Base-by-base conservation (phyloP, 1,139 yeast genomes). In the Yamadazyma aaseri region DNA sequence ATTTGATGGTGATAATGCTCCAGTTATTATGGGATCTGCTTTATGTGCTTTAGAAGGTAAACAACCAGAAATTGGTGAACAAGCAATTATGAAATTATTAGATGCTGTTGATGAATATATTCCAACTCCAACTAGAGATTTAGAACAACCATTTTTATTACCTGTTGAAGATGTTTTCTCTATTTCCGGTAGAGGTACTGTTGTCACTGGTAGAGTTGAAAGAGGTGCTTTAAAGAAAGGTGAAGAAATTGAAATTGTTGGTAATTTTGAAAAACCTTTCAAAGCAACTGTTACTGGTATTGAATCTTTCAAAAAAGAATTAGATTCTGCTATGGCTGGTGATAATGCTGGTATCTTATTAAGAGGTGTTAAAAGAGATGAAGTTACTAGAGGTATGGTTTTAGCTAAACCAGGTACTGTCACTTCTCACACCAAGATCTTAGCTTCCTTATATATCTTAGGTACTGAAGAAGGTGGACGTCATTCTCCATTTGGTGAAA, bases 401-500 rank as follows among this genome's bases (percentile, higher is more conserved):
- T 73, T 90, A 58, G 84, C 95, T 57, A 89, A 89, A 75, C 92
- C 96, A 53, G 90, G 87, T 49, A 73, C 95, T 48, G 86, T 90
- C 55, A 81, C 86, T 67, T 86, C 98, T 42, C 96, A 90, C 81
- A 81, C 84, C 66, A 89, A 86, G 73, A 80, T 92, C 74, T 79
- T 92, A 63, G 94, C 96, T 44, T 90, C 98, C 35, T 71, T 92
- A 60, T 92, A 92, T 70, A 81, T 90, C 49, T 77, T 94, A 63
- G 77, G 95, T 59, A 84, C 87, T 68, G 98, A 92, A 63, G 99
- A 92, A 74, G 98, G 98, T 78, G 99, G 99, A 58, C 92, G 99
- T 73, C 96, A 87, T 74, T 85, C 96, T 47, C 94, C 96, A 47
- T 94, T 92, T 65, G 92, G 95, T 60, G 87, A 84, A 69, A 85